Base-by-base conservation (phyloP, 352 stramenopile genomes). In the Globisporangium spiculum region DNA sequence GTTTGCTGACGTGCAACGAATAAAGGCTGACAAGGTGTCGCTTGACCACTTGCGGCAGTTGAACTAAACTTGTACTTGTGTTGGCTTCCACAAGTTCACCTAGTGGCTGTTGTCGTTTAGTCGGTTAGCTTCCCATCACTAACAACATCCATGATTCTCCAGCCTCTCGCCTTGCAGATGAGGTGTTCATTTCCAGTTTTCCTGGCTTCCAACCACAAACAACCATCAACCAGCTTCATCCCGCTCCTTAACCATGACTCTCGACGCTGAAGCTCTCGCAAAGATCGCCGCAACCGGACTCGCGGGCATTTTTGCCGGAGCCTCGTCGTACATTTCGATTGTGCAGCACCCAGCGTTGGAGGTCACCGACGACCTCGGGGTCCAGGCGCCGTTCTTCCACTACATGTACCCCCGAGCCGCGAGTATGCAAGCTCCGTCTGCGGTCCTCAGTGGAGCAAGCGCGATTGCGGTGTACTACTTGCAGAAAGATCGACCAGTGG, bases 311-410 rank as follows among this genome's bases (percentile, higher is more conserved):
- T 81, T 79, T 38, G 66, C 69, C 20, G 75, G 75, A 26, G 69
- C 72, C 9, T 70, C 75, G 2, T 48, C 78, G 38, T 82, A 78
- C 70, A 76, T 78, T 52, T 69, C 55, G 16, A 22, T 63, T 16
- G 76, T 79, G n/a, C 76, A 83, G 58, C 74, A 83, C 18, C 76
- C 76, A 2, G 69, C 74, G 1, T 12, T 81, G 6, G 10, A 65
- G 7, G 52, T 34, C 6, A 67, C 67, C 1, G 60, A 62, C 5
- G 65, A 61, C 27, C 20, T 69, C 20, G 16, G n/a, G 1, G 14
- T 74, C 7, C 72, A 74, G 22, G 60, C 60, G 3, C 46, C 69
- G 20, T 79, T 79, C 46, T 83, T 83, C 63, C 44, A 60, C 6
- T 20, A 46, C 22, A 79, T 81, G 71, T 79, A 79, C 34, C 30